Evolutionary conservation across 164 flowering plant genomes (phyloP).

Genomic region (Macadamia tetraphylla): DNA sequence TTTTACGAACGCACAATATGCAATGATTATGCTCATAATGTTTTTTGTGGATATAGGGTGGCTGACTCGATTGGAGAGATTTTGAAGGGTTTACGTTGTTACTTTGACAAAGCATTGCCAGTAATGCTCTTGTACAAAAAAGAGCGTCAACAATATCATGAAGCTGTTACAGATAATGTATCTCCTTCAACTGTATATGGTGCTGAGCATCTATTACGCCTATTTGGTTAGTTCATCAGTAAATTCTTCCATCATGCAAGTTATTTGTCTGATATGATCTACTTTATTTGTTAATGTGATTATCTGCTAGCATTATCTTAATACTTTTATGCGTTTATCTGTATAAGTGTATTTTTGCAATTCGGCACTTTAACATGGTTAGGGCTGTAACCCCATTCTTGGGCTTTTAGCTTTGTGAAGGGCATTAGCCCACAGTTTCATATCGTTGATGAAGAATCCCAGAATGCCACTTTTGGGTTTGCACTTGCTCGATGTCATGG

Average conservation of each 20-base stretch:
- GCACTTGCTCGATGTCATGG: too few species aligned
- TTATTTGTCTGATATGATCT: neutral
- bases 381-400: too few species aligned
- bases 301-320: neutral
- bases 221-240: slow-evolving; percentile 61
- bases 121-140: slow-evolving; percentile 68
- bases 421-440: too few species aligned
- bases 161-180: slow-evolving; percentile 32
- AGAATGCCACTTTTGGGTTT: too few species aligned
- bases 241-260: neutral
- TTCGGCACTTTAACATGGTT: too few species aligned
- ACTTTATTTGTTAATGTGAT: neutral
- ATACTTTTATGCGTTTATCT: neutral
- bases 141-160: slow-evolving; percentile 71
- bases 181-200: slow-evolving; percentile 83
- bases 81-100: slow-evolving; percentile 55
- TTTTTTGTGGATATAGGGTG: slow-evolving; percentile 35
- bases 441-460: too few species aligned
- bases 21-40: too few species aligned
- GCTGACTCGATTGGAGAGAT: slow-evolving; percentile 56
- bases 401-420: too few species aligned
- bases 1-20: too few species aligned
- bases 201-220: slow-evolving; percentile 87
- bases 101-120: slow-evolving; percentile 83
- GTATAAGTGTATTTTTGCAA: too few species aligned